Base-by-base conservation (phyloP, 768 basidiomycete species). In the Tephrocybe sp. region DNA sequence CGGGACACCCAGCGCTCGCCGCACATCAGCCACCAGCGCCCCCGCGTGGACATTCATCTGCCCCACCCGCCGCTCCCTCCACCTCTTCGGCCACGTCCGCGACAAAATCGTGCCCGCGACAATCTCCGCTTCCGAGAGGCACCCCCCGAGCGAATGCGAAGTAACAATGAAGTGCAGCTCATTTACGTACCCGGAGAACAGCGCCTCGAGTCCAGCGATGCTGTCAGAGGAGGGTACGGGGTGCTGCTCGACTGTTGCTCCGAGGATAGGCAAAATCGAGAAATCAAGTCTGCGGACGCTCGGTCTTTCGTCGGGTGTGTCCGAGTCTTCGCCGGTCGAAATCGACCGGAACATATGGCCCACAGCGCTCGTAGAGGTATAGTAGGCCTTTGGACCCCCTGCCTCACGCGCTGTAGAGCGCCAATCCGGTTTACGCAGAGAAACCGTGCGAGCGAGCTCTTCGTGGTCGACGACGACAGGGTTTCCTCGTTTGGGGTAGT, bases 341-440 rank as follows among this genome's bases (percentile, higher is more conserved):
- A 90, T 80, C 12, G 69, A 74, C 6, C 90, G 86, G 63, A 77
- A 91, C 41, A 92, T 72, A 33, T 76, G 63, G 2, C 90, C 90
- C 4, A 93, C 75, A 0, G 87, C 88, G 3, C 84, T 78, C 18
- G 66, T 70, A 1, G 89, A 90, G 34, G 73, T 68, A 60, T 91
- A 91, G 67, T 85, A 87, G 56, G 88, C 83, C 2, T 76, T 77
- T 23, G 75, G 59, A 7, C 78, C 75, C 21, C 6, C 74, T 68
- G 15, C 79, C 75, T 58, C 85, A 83, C 15, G 28, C 28, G 6
- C 28, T 30, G 76, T 75, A 21, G 75, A 76, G 51, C 86, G 79
- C 88, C 88, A 90, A 62, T 90, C 88, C 0, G 88, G 89, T 58
- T 85, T 90, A 61, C 76, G 80, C 72, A 39, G 88, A 85, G 14